Conservation (phyloP, 306 rosid species). For the Quercus aquifolioides region DNA sequence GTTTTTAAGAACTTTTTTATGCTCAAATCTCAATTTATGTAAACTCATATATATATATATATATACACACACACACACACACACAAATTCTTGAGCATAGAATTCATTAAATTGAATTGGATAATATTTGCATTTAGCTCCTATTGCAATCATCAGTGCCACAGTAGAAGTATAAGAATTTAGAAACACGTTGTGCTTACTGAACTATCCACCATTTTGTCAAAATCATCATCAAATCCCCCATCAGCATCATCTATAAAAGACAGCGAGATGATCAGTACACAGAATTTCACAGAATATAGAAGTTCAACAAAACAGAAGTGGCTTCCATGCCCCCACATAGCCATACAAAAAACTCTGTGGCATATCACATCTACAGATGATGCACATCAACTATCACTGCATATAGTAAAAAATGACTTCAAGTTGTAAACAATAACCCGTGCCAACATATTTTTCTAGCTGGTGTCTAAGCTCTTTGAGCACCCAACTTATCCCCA, state of each 20-base stretch:
- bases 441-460: background rate
- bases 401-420: background rate
- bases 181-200: constrained; percentile 38
- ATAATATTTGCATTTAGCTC: too few species aligned
- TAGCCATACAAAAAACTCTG: background rate
- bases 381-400: background rate
- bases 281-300: background rate
- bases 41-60: background rate
- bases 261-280: constrained; percentile 22
- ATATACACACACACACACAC: too few species aligned
- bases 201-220: constrained; percentile 49
- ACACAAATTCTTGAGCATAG: too few species aligned
- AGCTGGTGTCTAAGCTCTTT: background rate
- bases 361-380: background rate
- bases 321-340: constrained; percentile 2
- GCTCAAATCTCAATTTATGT: background rate
- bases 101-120: too few species aligned
- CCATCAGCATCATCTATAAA: constrained; percentile 41
- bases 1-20: background rate
- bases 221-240: constrained; percentile 49
- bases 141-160: too few species aligned
- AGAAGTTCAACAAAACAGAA: constrained; percentile 2
- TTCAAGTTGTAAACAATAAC: background rate
- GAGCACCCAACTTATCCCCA: background rate
- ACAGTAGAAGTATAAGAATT: background rate